These are phyloP conservation scores for Larix kaempferi DNA, from an alignment of 75 land plant genomes.

Conservation along the genomic window DNA sequence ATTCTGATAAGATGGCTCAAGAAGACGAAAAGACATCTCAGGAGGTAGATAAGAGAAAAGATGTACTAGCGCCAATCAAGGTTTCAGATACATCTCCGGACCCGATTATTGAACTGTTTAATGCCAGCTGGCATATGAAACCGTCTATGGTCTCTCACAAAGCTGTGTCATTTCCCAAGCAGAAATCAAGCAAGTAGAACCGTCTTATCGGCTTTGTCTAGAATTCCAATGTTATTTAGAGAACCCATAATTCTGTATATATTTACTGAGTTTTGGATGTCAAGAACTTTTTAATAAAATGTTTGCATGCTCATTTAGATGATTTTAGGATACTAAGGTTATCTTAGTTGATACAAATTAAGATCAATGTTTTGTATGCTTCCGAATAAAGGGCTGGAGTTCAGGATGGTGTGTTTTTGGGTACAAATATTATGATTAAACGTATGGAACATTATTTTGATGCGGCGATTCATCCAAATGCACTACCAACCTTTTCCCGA, in stretches of 20 bases:
- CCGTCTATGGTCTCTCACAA: not conserved
- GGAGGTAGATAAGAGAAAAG: not conserved
- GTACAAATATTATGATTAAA: no score
- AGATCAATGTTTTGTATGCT: not conserved
- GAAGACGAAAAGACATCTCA: not conserved
- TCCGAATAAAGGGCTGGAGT: not conserved
- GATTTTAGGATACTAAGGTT: not conserved
- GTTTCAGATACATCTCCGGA: not conserved
- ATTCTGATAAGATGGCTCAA: not conserved
- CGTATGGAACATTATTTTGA: no score
- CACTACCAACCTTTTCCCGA: no score
- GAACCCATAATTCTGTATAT: not conserved
- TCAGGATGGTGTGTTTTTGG: no score
- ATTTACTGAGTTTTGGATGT: not conserved
- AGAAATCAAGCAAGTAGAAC: constrained; percentile 8
- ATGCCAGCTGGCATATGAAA: not conserved
- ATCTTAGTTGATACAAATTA: not conserved
- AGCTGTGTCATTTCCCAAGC: not conserved
- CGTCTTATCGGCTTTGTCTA: not conserved
- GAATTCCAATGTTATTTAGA: not conserved
- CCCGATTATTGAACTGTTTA: constrained; percentile 8
- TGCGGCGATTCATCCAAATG: no score
- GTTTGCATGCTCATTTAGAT: not conserved
- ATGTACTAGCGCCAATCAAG: not conserved
- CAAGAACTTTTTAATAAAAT: not conserved